Percentiles rank a stretch among this genome's conserved stretches.
Conservation (phyloP, 345 rosid species). For the Aquilaria sinensis region DNA sequence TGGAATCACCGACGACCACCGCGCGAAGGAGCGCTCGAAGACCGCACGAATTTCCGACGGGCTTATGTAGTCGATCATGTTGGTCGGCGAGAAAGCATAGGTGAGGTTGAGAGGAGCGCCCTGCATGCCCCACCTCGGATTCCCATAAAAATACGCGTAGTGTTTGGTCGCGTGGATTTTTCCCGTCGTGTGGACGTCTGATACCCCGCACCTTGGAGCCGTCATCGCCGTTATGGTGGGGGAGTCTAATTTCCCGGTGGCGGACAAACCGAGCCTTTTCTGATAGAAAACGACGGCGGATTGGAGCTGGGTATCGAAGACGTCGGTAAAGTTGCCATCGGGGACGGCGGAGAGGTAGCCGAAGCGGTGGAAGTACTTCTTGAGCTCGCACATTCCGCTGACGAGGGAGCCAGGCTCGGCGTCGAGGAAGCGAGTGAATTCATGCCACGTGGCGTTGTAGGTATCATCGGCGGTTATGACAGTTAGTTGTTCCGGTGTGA, state of each 20-base stretch:
- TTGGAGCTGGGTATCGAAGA: conserved; percentile 51
- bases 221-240: conserved; percentile 50
- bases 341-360: conserved; percentile 50
- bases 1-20: conserved; percentile 80
- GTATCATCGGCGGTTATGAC: conserved; percentile 18
- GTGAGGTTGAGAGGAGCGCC: conserved; percentile 44
- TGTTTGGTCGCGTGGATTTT: conserved; percentile 33
- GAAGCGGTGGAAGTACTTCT: conserved; percentile 69
- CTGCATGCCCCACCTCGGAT: conserved; percentile 55
- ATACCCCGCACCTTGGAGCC: conserved; percentile 80
- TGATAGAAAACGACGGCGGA: conserved; percentile 58
- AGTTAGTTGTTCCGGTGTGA: conserved; percentile 29
- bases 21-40: conserved; percentile 50
- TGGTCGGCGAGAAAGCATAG: conserved; percentile 46
- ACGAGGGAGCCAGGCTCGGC: conserved; percentile 60
- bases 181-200: conserved; percentile 29
- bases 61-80: conserved; percentile 54
- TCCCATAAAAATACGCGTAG: conserved; percentile 62
- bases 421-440: conserved; percentile 58
- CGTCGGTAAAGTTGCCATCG: conserved; percentile 37
- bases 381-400: conserved; percentile 79
- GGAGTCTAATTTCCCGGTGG: conserved; percentile 60
- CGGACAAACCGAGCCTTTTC: conserved; percentile 50
- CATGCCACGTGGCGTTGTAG: conserved; percentile 63
- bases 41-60: conserved; percentile 32